phyloP scores from a whole-genome alignment of 2,329 filamentous ascomycete species.

The Xylaria digitata region DNA sequence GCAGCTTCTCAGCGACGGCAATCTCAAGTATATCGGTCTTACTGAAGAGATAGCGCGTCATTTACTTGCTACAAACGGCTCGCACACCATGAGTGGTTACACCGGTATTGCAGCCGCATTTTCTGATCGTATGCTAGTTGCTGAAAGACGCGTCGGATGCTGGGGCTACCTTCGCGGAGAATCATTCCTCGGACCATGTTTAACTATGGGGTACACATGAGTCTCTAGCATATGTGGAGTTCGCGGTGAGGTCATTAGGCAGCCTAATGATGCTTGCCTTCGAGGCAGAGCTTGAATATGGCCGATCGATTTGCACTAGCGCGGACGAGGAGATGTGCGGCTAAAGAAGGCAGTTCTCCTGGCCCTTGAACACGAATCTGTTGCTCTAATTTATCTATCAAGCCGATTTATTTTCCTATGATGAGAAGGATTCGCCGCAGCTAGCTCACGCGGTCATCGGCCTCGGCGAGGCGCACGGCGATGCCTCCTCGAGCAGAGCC shows the following conservation, averaged over 20 bases:
- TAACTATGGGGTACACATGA: slow-evolving; percentile 1
- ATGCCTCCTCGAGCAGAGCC: neutral
- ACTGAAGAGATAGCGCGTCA: neutral
- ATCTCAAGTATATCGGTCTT: slow-evolving; percentile 4
- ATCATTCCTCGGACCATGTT: neutral
- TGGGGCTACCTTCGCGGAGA: neutral
- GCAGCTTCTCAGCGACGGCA: slow-evolving; percentile 18
- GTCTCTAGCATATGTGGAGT: slow-evolving; percentile 9
- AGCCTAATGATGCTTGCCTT: slow-evolving; percentile 13
- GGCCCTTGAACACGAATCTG: slow-evolving; percentile 1
- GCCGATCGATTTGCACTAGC: slow-evolving; percentile 7
- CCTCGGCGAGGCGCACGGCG: neutral
- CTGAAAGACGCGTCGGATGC: slow-evolving; percentile 15
- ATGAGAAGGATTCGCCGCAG: neutral
- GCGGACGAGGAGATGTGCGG: slow-evolving; percentile 7
- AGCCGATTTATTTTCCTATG: slow-evolving; percentile 9
- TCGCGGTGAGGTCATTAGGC: neutral
- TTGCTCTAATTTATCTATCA: slow-evolving; percentile 16
- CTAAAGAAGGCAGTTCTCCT: slow-evolving; percentile 11
- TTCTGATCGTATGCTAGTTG: slow-evolving; percentile 7
- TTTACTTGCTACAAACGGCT: slow-evolving; percentile 19
- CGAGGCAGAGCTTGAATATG: slow-evolving; percentile 10
- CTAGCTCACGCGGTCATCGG: slow-evolving; percentile 5
- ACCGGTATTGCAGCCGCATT: slow-evolving; percentile 2
- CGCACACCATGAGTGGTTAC: slow-evolving; percentile 13